phyloP scores from a whole-genome alignment of 2,329 filamentous ascomycete species.

The Trichophyton mentagrophytes region DNA sequence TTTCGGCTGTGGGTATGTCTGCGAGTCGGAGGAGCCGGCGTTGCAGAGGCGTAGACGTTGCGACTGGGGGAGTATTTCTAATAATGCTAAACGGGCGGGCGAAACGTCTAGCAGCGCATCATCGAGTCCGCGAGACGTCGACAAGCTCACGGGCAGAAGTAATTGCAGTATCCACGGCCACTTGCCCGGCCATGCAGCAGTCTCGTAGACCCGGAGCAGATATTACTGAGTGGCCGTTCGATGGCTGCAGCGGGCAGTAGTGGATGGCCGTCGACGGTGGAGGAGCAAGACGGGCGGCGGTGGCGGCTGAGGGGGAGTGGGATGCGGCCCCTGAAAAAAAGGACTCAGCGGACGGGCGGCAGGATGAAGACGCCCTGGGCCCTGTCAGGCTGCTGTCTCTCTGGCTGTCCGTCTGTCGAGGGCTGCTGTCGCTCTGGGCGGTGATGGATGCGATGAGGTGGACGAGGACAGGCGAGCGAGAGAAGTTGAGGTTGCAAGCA shows the following conservation, averaged over 20 bases:
- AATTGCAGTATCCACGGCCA: background rate
- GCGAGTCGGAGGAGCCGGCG: background rate
- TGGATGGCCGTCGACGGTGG: background rate
- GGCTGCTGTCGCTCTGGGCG: background rate
- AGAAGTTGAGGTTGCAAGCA: background rate
- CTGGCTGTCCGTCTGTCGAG: background rate
- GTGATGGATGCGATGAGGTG: background rate
- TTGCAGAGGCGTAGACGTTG: background rate
- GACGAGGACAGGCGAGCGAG: background rate
- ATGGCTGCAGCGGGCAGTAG: background rate
- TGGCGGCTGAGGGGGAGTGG: background rate
- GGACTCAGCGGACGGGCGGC: background rate
- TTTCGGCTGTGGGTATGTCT: background rate
- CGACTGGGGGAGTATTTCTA: background rate
- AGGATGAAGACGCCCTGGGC: no score
- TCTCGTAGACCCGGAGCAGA: background rate
- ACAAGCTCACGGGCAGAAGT: background rate
- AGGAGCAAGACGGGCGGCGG: background rate
- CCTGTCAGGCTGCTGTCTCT: background rate
- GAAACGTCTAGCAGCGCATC: background rate
- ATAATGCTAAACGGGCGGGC: background rate
- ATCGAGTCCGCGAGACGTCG: background rate
- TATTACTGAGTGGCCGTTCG: background rate
- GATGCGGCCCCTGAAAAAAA: background rate
- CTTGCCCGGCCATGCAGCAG: conserved; percentile 3